Evolutionary conservation across 1,139 yeast species (phyloP).

Genomic region (Kodamaea alishanica): DNA sequence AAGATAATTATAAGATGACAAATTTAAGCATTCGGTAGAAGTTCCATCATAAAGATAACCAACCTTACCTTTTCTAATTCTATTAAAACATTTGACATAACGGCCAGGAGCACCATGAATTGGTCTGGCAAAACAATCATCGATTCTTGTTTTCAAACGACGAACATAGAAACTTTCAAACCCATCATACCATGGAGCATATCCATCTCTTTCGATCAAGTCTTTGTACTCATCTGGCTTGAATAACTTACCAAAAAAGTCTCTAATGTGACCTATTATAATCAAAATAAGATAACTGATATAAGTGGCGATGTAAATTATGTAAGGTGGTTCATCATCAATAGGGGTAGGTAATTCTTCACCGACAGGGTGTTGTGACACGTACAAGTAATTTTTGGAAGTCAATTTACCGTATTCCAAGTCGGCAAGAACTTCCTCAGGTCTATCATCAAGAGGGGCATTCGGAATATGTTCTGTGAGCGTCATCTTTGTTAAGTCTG

Average conservation of each 20-base stretch:
- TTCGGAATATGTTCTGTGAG: constrained; percentile 35
- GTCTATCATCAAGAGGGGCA: constrained; percentile 45
- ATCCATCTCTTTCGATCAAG: constrained; percentile 76
- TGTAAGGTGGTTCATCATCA: constrained; percentile 84
- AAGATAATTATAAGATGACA: constrained; percentile 87
- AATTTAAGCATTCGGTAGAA: constrained; percentile 72
- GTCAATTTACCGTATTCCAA: constrained; percentile 63
- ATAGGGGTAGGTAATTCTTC: constrained; percentile 56
- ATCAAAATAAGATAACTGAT: constrained; percentile 78
- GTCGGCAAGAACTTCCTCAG: constrained; percentile 53
- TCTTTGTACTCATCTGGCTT: constrained; percentile 62
- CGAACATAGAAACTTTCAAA: constrained; percentile 93
- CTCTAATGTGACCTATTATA: constrained; percentile 85
- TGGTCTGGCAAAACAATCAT: constrained; percentile 93
- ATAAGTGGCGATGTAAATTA: constrained; percentile 75
- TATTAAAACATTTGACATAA: constrained; percentile 73
- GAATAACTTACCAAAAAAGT: constrained; percentile 76
- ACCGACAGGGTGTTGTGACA: constrained; percentile 51
- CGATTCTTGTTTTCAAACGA: constrained; percentile 83
- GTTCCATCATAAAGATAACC: constrained; percentile 70
- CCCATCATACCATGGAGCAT: constrained; percentile 94
- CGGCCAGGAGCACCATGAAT: constrained; percentile 98
- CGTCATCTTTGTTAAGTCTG: constrained; percentile 2
- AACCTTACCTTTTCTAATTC: constrained; percentile 62
- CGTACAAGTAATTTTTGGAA: constrained; percentile 53